Evolutionary conservation across 2,329 filamentous ascomycete species (phyloP).

Genomic region (Anisogramma anomala): DNA sequence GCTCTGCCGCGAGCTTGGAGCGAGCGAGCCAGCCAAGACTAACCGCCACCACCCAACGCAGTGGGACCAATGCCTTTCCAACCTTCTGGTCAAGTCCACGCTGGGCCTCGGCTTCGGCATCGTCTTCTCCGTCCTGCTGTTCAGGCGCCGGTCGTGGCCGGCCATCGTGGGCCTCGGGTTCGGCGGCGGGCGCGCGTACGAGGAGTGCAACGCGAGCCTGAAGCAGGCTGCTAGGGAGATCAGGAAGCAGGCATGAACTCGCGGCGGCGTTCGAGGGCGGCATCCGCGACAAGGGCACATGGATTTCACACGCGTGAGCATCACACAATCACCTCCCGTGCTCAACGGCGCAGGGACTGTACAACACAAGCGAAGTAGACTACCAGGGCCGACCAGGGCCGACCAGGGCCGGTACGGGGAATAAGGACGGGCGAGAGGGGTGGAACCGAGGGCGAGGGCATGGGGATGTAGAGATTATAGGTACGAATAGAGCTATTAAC

Average conservation of each 20-base stretch:
- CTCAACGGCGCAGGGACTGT: conserved; percentile 2
- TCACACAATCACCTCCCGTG: neutral
- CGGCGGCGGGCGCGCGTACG: conserved; percentile 90
- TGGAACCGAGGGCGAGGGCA: neutral
- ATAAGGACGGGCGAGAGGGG: neutral
- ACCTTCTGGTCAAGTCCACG: conserved; percentile 89
- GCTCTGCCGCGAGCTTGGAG: too few relatives aligned
- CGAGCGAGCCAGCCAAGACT: too few relatives aligned
- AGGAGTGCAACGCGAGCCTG: conserved; percentile 85
- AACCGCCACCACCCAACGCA: conserved; percentile 27
- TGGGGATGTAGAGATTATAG: conserved; percentile 9
- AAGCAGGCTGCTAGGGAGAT: conserved; percentile 50
- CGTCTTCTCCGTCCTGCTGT: conserved; percentile 95
- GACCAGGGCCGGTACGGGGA: too few relatives aligned
- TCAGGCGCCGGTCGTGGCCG: conserved; percentile 96
- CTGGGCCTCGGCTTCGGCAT: conserved; percentile 95
- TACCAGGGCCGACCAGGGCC: too few relatives aligned
- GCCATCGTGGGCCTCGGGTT: conserved; percentile 92
- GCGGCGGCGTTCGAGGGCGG: too few relatives aligned
- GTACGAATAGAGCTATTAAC: conserved; percentile 14
- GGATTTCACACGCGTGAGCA: neutral
- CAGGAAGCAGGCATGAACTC: conserved; percentile 37
- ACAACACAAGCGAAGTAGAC: conserved; percentile 8
- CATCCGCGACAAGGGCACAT: too few relatives aligned
- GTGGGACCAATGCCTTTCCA: conserved; percentile 99